Conservation (phyloP, 139 green algal species). For the Tetraselmis striata region DNA sequence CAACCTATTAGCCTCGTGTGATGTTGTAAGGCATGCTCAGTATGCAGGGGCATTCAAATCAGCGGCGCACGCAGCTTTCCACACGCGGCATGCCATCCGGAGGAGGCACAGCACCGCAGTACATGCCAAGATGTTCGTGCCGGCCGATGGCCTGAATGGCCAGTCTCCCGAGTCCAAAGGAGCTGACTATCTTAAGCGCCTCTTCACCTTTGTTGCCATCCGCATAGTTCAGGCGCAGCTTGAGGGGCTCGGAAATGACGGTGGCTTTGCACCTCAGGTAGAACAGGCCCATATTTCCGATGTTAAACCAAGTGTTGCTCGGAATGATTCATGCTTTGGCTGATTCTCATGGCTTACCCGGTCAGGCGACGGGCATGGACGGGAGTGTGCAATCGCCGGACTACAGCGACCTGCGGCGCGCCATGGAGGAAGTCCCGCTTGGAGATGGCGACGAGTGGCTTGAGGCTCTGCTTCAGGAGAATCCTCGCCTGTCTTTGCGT, state of each 20-base stretch:
- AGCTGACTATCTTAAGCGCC: neutral
- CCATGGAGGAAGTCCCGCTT: conserved; percentile 20
- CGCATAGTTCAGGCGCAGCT: conserved; percentile 22
- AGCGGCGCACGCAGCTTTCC: too few relatives aligned
- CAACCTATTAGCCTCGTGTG: too few relatives aligned
- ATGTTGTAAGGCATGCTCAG: too few relatives aligned
- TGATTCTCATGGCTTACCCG: too few relatives aligned
- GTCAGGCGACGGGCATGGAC: conserved; percentile 7
- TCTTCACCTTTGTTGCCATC: conserved; percentile 24
- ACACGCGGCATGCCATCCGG: too few relatives aligned
- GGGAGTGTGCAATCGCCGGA: conserved; percentile 5
- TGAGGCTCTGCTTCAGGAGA: conserved; percentile 12
- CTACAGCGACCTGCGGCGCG: conserved; percentile 7
- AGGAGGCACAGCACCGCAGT: too few relatives aligned
- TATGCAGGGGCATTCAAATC: too few relatives aligned
- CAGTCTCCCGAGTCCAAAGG: neutral
- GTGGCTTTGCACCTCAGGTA: conserved; percentile 19
- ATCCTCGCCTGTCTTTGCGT: conserved; percentile 12
- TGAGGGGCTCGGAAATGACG: conserved; percentile 25
- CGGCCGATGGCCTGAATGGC: neutral
- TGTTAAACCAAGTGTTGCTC: too few relatives aligned
- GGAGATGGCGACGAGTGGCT: conserved; percentile 26
- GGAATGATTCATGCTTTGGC: too few relatives aligned
- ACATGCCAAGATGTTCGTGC: neutral
- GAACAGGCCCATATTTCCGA: too few relatives aligned